phyloP scores from a whole-genome alignment of 768 basidiomycete species.

The Pisolithus marmoratus region DNA sequence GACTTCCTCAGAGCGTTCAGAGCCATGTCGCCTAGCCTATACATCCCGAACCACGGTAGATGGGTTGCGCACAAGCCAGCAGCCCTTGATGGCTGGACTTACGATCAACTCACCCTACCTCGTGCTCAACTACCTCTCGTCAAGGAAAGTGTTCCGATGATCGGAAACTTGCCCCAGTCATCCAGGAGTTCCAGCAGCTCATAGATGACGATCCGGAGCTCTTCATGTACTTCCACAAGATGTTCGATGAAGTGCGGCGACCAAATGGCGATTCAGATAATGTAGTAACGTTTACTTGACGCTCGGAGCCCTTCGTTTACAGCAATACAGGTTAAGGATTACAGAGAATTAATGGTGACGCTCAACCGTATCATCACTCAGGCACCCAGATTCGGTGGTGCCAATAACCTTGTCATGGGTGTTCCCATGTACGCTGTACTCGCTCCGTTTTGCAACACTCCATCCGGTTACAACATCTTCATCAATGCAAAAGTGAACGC shows the following conservation, averaged over 20 bases:
- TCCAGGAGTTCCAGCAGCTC: constrained; percentile 23
- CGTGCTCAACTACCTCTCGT: background rate
- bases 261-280: background rate
- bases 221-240: constrained; percentile 30
- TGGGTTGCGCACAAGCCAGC: background rate
- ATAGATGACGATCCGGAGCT: constrained; percentile 24
- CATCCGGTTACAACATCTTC: background rate
- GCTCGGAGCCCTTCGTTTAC: background rate
- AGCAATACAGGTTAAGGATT: background rate
- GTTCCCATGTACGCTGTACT: background rate
- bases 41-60: background rate
- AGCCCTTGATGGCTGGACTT: background rate
- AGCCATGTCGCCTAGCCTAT: background rate
- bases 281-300: background rate
- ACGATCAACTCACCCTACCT: background rate
- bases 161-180: constrained; percentile 15
- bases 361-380: constrained; percentile 7
- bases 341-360: background rate
- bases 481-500: constrained; percentile 40
- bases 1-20: background rate
- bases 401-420: constrained; percentile 1
- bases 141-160: background rate
- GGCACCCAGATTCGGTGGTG: background rate
- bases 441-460: constrained; percentile 1
- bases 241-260: constrained; percentile 22